These are phyloP conservation scores for Chondrostereum purpureum DNA, from an alignment of 1,284 basidiomycete species.

Conservation along the genomic window DNA sequence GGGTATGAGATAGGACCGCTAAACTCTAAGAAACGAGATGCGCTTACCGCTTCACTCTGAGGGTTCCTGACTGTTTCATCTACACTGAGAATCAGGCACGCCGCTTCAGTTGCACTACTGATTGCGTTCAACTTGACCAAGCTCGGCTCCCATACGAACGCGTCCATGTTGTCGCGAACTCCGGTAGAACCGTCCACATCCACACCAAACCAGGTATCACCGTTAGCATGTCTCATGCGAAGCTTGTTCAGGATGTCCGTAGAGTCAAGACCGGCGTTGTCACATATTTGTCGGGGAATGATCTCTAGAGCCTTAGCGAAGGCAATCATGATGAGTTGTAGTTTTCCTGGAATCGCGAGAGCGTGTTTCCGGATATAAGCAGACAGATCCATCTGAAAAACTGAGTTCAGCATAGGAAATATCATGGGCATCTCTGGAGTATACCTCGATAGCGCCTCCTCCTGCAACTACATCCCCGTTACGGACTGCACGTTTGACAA, in stretches of 20 bases:
- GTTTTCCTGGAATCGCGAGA: constrained; percentile 91
- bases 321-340: constrained; percentile 91
- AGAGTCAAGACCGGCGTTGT: constrained; percentile 97
- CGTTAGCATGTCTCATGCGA: constrained; percentile 92
- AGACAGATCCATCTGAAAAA: constrained; percentile 84
- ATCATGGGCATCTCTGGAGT: constrained; percentile 15
- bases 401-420: constrained; percentile 1
- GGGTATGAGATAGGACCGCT: constrained; percentile 8
- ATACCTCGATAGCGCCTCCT: constrained; percentile 93
- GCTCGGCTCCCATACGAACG: constrained; percentile 98
- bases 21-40: constrained; percentile 10
- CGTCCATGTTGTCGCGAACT: constrained; percentile 93
- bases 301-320: constrained; percentile 97
- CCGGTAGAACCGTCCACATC: constrained; percentile 89
- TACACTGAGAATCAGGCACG: constrained; percentile 90
- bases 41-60: constrained; percentile 78
- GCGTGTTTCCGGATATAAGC: constrained; percentile 89
- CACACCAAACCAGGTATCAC: constrained; percentile 87
- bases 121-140: constrained; percentile 96
- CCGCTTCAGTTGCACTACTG: constrained; percentile 91
- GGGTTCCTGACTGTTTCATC: constrained; percentile 95
- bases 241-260: constrained; percentile 97
- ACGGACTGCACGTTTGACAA: constrained; percentile 94
- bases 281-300: constrained; percentile 97
- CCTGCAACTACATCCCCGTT: constrained; percentile 97